Evolutionary conservation across 2,329 filamentous ascomycete species (phyloP).

Genomic region (Talaromyces sp.): DNA sequence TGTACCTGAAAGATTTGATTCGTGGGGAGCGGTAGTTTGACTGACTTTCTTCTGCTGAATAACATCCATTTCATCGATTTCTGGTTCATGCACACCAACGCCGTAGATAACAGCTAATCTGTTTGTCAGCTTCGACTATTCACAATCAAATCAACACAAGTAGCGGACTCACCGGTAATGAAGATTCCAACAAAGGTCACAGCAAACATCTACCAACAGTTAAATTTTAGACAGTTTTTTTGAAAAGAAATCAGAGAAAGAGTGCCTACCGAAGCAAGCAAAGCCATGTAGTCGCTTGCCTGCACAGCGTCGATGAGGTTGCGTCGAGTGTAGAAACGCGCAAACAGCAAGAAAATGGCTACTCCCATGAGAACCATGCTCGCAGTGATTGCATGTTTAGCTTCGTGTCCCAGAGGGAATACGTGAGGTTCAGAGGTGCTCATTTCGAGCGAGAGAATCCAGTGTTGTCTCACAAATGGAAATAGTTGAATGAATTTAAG

Average conservation of each 20-base stretch:
- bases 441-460: slow-evolving; percentile 1
- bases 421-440: slow-evolving; percentile 21
- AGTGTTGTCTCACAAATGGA: neutral
- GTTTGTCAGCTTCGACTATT: slow-evolving; percentile 1
- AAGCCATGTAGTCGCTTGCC: slow-evolving; percentile 37
- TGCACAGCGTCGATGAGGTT: slow-evolving; percentile 33
- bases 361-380: slow-evolving; percentile 34
- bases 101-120: slow-evolving; percentile 30
- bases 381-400: slow-evolving; percentile 26
- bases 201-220: slow-evolving; percentile 27
- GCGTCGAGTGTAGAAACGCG: slow-evolving; percentile 33
- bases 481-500: neutral
- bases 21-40: neutral
- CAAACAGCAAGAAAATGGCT: slow-evolving; percentile 29
- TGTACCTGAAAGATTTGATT: neutral
- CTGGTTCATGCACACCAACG: slow-evolving; percentile 34
- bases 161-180: slow-evolving; percentile 22
- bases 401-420: slow-evolving; percentile 27
- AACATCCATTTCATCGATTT: slow-evolving; percentile 31
- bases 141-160: neutral
- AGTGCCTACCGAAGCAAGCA: slow-evolving; percentile 31
- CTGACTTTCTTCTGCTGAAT: slow-evolving; percentile 34
- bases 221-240: neutral
- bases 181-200: slow-evolving; percentile 36
- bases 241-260: neutral